Base-by-base conservation (phyloP, 441 rosid genomes). In the Pelargonium exstipulatum region DNA sequence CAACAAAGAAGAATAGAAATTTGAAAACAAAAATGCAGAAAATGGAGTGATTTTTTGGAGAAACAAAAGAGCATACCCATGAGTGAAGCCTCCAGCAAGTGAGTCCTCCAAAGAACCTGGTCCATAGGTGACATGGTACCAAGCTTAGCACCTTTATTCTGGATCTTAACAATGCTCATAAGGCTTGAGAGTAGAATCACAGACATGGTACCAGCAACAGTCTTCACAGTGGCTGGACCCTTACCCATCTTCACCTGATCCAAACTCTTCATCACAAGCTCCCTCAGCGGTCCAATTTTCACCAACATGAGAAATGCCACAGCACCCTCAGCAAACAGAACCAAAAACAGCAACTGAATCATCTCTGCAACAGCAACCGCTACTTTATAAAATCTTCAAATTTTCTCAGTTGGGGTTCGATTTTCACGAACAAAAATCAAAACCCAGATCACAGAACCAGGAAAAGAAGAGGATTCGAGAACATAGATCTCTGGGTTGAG, bases 101-200 rank as follows among this genome's bases (percentile, higher is more conserved):
- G 99, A 5, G 96, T 91, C 83, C 99, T 90, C 99, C 97, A 94
- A 6, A 94, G 87, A 74, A 94, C 99, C 78, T 94, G 99, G 84
- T 94, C 97, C 99, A 90, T 91, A 20, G 99, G 99, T 14, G 99
- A 94, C 99, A 91, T 86, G 24, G 97, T 94, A 2, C 97, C 99
- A 66, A 94, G 94, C 86, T 94, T 94, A 2, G 97, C 87, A 57
- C 97, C 99, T 65, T 94, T 91, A 73, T 91, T 91, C 85, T 94
- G 97, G 89, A 94, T 94, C 96, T 90, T 94, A 9, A 91, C 73
- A 61, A 94, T 90, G 83, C 82, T 91, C 95, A 87, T 87, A 20
- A 94, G 78, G 76, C 91, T 88, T 9, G 91, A 90, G 2, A 94
- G 63, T 3, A 91, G 91, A 64, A 94, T 91, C 66, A 88, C 95